Evolutionary conservation across 371 early-diverging fungal genomes (phyloP), one percentile per base, ranked within the genome.

Genomic region (Coemansia linderi): DNA sequence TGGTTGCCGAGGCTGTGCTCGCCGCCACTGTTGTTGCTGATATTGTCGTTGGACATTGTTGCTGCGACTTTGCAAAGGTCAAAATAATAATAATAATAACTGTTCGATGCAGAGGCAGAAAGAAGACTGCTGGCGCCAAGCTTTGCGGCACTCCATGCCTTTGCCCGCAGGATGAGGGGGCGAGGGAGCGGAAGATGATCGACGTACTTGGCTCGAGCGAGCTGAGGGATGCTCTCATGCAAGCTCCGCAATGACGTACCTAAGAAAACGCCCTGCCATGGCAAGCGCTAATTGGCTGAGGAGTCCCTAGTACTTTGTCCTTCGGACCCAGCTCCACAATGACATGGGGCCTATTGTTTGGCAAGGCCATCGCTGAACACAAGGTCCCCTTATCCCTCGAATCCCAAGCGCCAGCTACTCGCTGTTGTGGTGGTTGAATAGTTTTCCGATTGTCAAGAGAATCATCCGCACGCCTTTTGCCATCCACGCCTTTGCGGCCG

Each of bases 321-420:
- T 12, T 52, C 29, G 29, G 54, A 2, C 29, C 54, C 29, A 9
- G 27, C 29, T 44, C 44, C 44, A 44, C 44, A 44, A 44, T 44
- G 19, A 19, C 15, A 17, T 41, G 17, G 43, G 43, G 43, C 17
- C 19, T 7, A 44, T 44, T 44, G 44, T 44, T 44, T 8, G 19
- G 19, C n/a, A 44, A 1, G 4, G 19, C 13, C 41, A 44, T 10
- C 27, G 12, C 10, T 13, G 52, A 29, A 52, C 52, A 52, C 52
- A 9, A 52, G 52, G 13, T 29, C 31, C 24, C 27, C 31, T 19
- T 48, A 8, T 48, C 31, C 52, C 13, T 27, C 52, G 10, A 29
- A 12, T 52, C 52, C 29, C 52, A 52, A 19, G 57, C 56, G 33
- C 31, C 56, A 33, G 56, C 56, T 33, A 33, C 56, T 29, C 24